phyloP scores from a whole-genome alignment of 2,329 filamentous ascomycete genomes.

The Stachybotrys chartarum region DNA sequence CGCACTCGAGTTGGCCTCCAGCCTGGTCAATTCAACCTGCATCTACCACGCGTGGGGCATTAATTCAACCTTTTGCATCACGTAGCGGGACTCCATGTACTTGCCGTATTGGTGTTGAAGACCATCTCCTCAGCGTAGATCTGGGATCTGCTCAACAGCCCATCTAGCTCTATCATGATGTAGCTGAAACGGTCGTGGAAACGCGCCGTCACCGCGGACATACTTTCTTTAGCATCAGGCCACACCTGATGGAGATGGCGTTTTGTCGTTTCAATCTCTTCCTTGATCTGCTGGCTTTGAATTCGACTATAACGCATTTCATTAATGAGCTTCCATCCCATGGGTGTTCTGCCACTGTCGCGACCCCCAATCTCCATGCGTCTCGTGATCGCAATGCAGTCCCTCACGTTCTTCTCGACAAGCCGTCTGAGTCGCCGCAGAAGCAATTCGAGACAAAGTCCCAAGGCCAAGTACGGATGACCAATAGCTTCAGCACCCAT shows the following conservation, averaged over 20 bases:
- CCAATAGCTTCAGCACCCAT: neutral
- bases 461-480: neutral
- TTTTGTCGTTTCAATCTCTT: neutral
- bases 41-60: too few relatives aligned
- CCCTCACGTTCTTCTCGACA: neutral
- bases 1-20: neutral
- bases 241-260: neutral
- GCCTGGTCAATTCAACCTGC: too few relatives aligned
- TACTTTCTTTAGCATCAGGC: neutral
- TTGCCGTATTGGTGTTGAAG: neutral
- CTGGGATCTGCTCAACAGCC: neutral
- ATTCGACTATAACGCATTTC: neutral
- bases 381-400: neutral
- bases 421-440: neutral
- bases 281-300: neutral
- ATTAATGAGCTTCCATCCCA: neutral
- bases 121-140: neutral
- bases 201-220: neutral
- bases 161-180: neutral
- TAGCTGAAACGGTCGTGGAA: neutral
- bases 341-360: neutral
- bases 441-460: neutral
- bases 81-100: neutral
- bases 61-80: neutral
- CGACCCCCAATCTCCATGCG: neutral